phyloP scores from a whole-genome alignment of 257 asterid species.

The Echites panduratus region DNA sequence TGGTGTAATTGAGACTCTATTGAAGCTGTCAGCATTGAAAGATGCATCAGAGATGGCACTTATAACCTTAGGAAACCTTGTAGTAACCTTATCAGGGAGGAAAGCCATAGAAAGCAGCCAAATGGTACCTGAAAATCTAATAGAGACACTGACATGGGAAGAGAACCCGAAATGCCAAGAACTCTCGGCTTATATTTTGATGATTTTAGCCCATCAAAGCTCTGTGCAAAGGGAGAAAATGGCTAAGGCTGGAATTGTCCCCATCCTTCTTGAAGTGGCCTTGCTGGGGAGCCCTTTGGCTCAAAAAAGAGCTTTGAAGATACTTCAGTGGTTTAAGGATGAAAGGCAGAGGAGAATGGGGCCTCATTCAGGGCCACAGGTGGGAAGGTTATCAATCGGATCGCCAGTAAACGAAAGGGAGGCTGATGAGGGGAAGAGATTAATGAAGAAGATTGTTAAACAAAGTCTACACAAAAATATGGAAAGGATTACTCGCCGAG shows the following conservation, averaged over 20 bases:
- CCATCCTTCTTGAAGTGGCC: constrained; percentile 77
- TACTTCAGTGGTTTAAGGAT: constrained; percentile 85
- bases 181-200: constrained; percentile 57
- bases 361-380: constrained; percentile 86
- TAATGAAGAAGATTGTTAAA: constrained; percentile 72
- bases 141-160: constrained; percentile 79
- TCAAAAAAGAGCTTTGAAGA: constrained; percentile 72
- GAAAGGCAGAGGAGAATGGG: constrained; percentile 65
- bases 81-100: constrained; percentile 54
- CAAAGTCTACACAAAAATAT: constrained; percentile 68
- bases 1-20: constrained; percentile 33
- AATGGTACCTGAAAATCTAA: constrained; percentile 50
- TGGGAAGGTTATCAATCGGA: constrained; percentile 32
- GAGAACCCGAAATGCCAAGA: constrained; percentile 73
- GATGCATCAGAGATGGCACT: constrained; percentile 68
- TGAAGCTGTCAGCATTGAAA: constrained; percentile 33
- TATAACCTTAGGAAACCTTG: constrained; percentile 56
- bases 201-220: constrained; percentile 86
- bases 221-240: constrained; percentile 65
- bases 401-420: constrained; percentile 39
- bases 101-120: constrained; percentile 52
- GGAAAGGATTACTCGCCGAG: constrained; percentile 72
- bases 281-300: constrained; percentile 76
- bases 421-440: constrained; percentile 47
- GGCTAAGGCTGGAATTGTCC: constrained; percentile 75